Base-by-base conservation (phyloP, 768 basidiomycete species). In the Mycena latifolia region DNA sequence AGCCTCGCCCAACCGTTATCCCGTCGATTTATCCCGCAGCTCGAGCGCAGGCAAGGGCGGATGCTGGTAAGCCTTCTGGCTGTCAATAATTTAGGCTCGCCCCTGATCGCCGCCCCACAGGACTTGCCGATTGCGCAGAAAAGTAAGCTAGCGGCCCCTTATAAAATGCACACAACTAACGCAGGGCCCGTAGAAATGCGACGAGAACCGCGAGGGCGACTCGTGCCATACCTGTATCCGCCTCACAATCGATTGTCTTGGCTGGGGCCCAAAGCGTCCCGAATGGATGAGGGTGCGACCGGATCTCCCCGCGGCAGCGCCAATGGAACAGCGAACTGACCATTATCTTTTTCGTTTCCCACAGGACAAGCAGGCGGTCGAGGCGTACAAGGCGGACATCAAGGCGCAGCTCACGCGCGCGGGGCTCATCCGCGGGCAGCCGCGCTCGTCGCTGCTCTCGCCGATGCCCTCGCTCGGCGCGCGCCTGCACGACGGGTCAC, bases 181-280 rank as follows among this genome's bases (percentile, higher is more conserved):
- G 17, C 8, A 17, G 12, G 18, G 20, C 18, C 28, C 52, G 63
- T 22, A 94, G 92, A 95, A 95, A 92, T 95, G 93, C 77, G 93
- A 95, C 76, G 93, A 95, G 73, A 89, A 92, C 69, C 88, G 92
- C 69, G 89, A 91, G 73, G 89, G 88, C 65, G 88, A 92, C 77
- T 91, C 92, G 3, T 95, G 93, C 79, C 84, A 87, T 71, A 95
- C 93, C 1, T 95, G 93, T 76, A 84, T 87, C 64, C 91, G 93
- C 55, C 82, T 95, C 39, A 90, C 89, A 52, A 92, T 95, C 72
- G 84, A 91, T 55, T 95, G 93, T 77, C 82, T 95, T 5, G 93
- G 93, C 15, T 95, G 93, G 93, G 93, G 93, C 5, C 81, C 89
- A 10, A 91, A 86, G 73, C 86, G 93, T 55, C 93, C 93, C n/a